A percentile compares a stretch with the other conserved stretches of the same genome.
Conservation (phyloP, 208 protist genomes). For the Trichomonas tenax region DNA sequence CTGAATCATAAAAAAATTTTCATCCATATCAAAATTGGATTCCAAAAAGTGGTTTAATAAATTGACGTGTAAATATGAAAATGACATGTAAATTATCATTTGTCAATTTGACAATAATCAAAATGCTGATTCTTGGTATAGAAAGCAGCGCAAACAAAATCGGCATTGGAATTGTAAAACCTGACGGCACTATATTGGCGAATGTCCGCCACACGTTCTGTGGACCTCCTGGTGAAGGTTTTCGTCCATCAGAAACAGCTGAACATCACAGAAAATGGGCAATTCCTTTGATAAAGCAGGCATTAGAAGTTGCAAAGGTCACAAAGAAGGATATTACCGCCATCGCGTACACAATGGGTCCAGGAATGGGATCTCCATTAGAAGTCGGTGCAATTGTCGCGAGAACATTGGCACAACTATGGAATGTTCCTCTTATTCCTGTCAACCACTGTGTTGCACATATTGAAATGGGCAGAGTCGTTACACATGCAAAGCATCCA, state of each 20-base stretch:
- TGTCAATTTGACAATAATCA: neutral
- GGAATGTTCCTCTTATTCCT: constrained; percentile 70
- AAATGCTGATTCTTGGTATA: constrained; percentile 73
- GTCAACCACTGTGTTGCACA: constrained; percentile 99
- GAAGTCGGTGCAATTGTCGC: constrained; percentile 57
- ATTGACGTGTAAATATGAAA: too few species aligned
- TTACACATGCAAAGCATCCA: constrained; percentile 73
- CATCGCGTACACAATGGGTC: constrained; percentile 86
- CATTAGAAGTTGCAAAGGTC: constrained; percentile 66
- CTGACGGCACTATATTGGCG: constrained; percentile 70
- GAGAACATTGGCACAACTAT: constrained; percentile 57
- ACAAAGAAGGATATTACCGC: constrained; percentile 58
- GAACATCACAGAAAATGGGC: constrained; percentile 73
- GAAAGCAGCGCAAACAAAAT: constrained; percentile 98
- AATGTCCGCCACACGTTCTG: constrained; percentile 91
- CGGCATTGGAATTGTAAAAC: constrained; percentile 81
- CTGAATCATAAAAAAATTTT: too few species aligned
- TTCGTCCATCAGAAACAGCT: constrained; percentile 88
- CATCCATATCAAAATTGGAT: too few species aligned
- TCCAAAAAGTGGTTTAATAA: too few species aligned
- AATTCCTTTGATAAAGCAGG: constrained; percentile 52
- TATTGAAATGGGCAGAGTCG: constrained; percentile 97
- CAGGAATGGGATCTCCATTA: constrained; percentile 84
- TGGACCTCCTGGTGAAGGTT: constrained; percentile 81
- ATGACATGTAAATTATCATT: too few species aligned